Evolutionary conservation across 495 filamentous ascomycete species (phyloP).

Genomic region (Hypoxylon trugodes): DNA sequence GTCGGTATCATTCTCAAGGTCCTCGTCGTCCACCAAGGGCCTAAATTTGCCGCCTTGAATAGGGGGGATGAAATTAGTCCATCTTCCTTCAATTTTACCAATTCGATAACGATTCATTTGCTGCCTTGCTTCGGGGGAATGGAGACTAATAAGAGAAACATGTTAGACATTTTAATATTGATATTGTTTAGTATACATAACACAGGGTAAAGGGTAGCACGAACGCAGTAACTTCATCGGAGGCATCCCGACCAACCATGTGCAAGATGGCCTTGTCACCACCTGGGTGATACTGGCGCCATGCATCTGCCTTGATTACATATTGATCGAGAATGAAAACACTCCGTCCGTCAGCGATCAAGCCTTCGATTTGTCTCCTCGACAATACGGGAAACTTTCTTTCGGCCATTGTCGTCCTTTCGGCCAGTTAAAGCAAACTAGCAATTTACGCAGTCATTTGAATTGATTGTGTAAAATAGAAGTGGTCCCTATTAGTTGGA

Average conservation of each 20-base stretch:
- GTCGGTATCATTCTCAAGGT: constrained; percentile 52
- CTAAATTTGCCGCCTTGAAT: constrained; percentile 92
- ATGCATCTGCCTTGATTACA: constrained; percentile 88
- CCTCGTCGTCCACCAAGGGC: constrained; percentile 55
- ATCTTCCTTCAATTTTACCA: constrained; percentile 80
- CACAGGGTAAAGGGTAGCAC: constrained; percentile 46
- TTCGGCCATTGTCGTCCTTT: constrained; percentile 42
- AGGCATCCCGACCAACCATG: constrained; percentile 96
- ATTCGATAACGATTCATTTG: constrained; percentile 87
- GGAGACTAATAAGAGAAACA: constrained; percentile 66
- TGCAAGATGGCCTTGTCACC: constrained; percentile 92
- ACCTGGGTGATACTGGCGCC: constrained; percentile 89
- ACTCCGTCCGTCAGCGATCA: constrained; percentile 85
- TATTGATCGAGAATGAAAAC: constrained; percentile 82
- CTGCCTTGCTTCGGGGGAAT: constrained; percentile 78
- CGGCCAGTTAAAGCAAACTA: background rate
- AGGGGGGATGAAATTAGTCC: constrained; percentile 90
- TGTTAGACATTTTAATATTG: constrained; percentile 13
- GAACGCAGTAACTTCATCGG: constrained; percentile 92
- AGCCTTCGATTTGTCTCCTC: constrained; percentile 80
- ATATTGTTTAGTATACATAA: background rate
- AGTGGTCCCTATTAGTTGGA: background rate
- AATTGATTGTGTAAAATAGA: background rate
- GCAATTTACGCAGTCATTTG: constrained; percentile 7
- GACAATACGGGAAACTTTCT: constrained; percentile 59